Evolutionary conservation across 1,139 yeast genomes (phyloP).

Genomic region (Candida pseudocylindracea): DNA sequence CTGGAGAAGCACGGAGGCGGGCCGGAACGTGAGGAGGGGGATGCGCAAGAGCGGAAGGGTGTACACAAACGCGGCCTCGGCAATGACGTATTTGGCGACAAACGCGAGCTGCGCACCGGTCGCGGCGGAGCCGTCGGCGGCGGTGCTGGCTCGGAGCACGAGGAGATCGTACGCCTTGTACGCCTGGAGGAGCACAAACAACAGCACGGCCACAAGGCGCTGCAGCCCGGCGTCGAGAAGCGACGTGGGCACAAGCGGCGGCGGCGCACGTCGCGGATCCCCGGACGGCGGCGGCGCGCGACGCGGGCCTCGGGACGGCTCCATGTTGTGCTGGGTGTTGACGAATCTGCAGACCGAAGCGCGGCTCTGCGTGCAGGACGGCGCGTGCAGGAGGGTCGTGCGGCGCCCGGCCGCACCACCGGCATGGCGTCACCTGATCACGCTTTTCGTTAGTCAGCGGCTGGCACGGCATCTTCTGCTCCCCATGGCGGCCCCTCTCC

Average conservation of each 20-base stretch:
- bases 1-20: constrained; percentile 25
- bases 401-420: too few relatives aligned
- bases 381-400: too few relatives aligned
- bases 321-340: too few relatives aligned
- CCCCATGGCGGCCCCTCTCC: too few relatives aligned
- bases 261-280: too few relatives aligned
- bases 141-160: constrained; percentile 10
- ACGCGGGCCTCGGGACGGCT: too few relatives aligned
- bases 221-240: constrained; percentile 69
- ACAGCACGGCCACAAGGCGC: constrained; percentile 35
- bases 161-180: constrained; percentile 61
- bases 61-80: constrained; percentile 56
- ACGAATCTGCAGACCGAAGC: too few relatives aligned
- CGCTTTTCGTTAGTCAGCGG: too few relatives aligned
- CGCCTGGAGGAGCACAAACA: constrained; percentile 57
- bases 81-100: constrained; percentile 41
- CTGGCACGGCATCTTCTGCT: too few relatives aligned
- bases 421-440: too few relatives aligned
- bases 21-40: constrained; percentile 43
- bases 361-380: too few relatives aligned
- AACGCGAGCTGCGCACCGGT: constrained; percentile 29
- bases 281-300: too few relatives aligned
- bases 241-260: constrained; percentile 5
- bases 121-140: constrained; percentile 9
- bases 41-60: constrained; percentile 50